Conservation (phyloP, 169 alveolate species). For the Eimeria falciformis region DNA sequence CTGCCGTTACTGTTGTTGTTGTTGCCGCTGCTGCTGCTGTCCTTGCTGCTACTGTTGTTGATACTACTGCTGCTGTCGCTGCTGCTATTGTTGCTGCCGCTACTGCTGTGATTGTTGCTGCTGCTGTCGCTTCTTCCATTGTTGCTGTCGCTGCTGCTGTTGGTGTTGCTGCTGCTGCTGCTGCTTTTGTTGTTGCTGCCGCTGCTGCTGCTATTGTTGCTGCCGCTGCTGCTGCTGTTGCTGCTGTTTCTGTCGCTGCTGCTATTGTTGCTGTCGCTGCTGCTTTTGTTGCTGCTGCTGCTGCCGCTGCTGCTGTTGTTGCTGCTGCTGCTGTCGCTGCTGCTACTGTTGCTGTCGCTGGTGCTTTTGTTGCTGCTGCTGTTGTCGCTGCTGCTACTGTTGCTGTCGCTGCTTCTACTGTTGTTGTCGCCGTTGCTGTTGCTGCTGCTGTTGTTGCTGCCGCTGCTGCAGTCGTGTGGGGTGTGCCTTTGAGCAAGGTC, state of each 20-base stretch:
- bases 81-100: too few species aligned
- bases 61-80: background rate
- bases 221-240: background rate
- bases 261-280: too few species aligned
- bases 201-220: background rate
- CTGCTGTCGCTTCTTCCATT: background rate
- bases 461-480: conserved; percentile 34
- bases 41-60: background rate
- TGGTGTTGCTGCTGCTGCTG: background rate
- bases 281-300: background rate
- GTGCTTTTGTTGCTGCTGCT: background rate
- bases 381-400: background rate
- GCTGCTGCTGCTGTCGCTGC: background rate
- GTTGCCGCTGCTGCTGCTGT: too few species aligned
- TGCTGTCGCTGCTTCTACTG: conserved; percentile 46
- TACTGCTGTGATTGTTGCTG: conserved; percentile 2
- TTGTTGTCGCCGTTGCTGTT: conserved; percentile 5
- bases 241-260: background rate
- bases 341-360: background rate
- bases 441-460: conserved; percentile 36
- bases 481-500: too few species aligned
- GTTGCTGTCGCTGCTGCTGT: background rate
- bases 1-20: too few species aligned
- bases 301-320: background rate
- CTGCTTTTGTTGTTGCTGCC: background rate